A percentile compares a stretch with the other conserved stretches of the same genome.
phyloP scores from a whole-genome alignment of 2,329 filamentous ascomycete species.

The Talaromyces verruculosus region DNA sequence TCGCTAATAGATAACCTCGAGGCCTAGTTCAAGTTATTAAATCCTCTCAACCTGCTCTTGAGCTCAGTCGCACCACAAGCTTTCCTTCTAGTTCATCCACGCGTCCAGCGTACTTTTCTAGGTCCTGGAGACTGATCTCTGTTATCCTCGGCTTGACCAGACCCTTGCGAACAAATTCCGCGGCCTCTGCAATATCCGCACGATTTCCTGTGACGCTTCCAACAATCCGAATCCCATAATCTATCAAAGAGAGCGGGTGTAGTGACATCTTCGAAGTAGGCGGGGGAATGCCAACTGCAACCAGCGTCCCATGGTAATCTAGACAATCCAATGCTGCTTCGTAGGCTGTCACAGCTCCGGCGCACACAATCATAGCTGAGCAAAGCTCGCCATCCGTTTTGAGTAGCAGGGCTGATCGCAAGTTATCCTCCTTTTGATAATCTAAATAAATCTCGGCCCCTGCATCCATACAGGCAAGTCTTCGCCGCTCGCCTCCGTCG shows the following conservation, averaged over 20 bases:
- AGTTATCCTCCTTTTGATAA: neutral
- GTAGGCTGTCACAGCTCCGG: neutral
- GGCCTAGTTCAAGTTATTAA: neutral
- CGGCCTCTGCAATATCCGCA: neutral
- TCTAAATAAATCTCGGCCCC: neutral
- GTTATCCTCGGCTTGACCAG: neutral
- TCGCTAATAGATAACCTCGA: too few species aligned
- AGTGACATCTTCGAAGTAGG: neutral
- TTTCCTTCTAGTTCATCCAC: neutral
- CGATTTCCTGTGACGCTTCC: neutral
- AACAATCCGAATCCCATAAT: neutral
- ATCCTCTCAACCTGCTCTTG: neutral
- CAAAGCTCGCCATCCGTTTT: neutral
- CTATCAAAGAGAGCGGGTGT: neutral
- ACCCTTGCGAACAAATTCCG: neutral
- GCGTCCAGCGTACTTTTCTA: neutral
- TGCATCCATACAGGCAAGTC: neutral
- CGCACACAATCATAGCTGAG: neutral
- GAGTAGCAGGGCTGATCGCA: neutral
- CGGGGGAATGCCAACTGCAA: neutral
- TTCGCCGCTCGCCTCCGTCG: neutral
- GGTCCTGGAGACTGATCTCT: neutral
- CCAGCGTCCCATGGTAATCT: neutral
- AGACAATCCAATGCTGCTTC: neutral
- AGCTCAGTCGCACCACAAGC: neutral